Evolutionary conservation across 31 red algal genomes (phyloP).

Genomic region (Odonthalia washingtoniensis): DNA sequence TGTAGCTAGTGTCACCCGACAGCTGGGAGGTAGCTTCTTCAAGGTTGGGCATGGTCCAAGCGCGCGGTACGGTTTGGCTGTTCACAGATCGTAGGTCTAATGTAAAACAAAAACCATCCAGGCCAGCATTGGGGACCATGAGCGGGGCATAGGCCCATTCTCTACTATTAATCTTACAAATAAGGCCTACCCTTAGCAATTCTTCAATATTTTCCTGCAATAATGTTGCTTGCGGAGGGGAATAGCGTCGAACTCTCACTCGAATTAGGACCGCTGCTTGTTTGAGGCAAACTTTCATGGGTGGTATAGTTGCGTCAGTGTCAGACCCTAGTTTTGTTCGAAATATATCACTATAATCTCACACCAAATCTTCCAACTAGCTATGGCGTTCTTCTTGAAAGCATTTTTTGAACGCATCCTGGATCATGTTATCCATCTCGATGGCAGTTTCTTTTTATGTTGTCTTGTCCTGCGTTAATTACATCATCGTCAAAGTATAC

Average conservation of each 20-base stretch:
- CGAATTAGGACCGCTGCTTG: neutral
- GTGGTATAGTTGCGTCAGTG: neutral
- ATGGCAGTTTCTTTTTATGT: too few relatives aligned
- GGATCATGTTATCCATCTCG: too few relatives aligned
- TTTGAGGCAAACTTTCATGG: neutral
- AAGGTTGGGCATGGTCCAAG: neutral
- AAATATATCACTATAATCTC: too few relatives aligned
- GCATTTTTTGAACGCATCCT: too few relatives aligned
- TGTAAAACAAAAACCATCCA: neutral
- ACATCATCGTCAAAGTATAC: too few relatives aligned
- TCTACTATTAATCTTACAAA: neutral
- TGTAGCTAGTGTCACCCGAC: neutral
- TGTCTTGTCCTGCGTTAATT: too few relatives aligned
- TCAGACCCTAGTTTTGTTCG: neutral
- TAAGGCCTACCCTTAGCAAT: neutral
- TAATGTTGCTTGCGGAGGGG: neutral
- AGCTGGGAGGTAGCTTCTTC: neutral
- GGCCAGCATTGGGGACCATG: neutral
- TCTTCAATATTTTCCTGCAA: neutral
- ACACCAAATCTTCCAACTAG: too few relatives aligned
- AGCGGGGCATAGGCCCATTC: neutral
- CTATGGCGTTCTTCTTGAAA: too few relatives aligned
- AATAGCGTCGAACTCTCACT: neutral
- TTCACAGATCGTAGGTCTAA: conserved; percentile 2
- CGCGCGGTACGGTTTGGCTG: neutral